Percentiles rank a stretch among this genome's conserved stretches.
phyloP scores from a whole-genome alignment of 345 rosid species.

The Citrus sinensis region DVS_A1.0 CM039165.1:32941501-32942000 shows the following conservation, averaged over 20 bases:
- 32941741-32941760: constrained; percentile 74
- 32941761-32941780: constrained; percentile 57
- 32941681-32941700: constrained; percentile 64
- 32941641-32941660: constrained; percentile 52
- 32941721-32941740: constrained; percentile 64
- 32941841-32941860: not conserved
- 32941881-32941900: not conserved
- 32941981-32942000: not conserved
- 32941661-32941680: constrained; percentile 68
- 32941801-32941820: constrained; percentile 73
- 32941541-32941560: not conserved
- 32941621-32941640: constrained; percentile 62
- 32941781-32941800: constrained; percentile 69
- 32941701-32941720: constrained; percentile 84
- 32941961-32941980: not conserved
- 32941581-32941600: not conserved
- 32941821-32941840: constrained; percentile 8
- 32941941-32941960: not conserved
- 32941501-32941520: constrained; percentile 69
- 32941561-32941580: not conserved
- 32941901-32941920: constrained; percentile 4
- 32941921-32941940: not conserved
- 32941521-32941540: constrained; percentile 50
- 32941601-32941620: not conserved
- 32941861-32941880: not conserved